phyloP scores from a whole-genome alignment of 495 filamentous ascomycete species.

The Lophium mytilinum region DNA sequence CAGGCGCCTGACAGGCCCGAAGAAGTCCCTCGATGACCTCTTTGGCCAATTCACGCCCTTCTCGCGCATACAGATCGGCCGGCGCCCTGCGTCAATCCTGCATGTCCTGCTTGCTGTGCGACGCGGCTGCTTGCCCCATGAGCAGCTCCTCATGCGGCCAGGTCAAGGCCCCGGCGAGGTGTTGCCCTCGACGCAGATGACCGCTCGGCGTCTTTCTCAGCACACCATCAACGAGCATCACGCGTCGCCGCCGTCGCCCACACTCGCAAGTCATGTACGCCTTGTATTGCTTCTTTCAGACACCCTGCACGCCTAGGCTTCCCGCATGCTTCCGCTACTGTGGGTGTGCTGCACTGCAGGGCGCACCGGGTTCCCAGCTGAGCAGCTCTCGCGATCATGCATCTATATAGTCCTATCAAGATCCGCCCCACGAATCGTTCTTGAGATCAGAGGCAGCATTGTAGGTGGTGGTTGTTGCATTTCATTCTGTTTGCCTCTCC shows the following conservation, averaged over 20 bases:
- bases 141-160: conserved; percentile 13
- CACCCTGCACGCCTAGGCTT: conserved; percentile 23
- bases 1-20: background rate
- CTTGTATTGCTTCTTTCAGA: conserved; percentile 12
- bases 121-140: too few relatives aligned
- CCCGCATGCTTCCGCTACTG: conserved; percentile 23
- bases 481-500: background rate
- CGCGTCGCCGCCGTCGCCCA: conserved; percentile 18
- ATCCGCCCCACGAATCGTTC: conserved; percentile 3
- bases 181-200: conserved; percentile 10
- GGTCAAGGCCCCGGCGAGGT: conserved; percentile 9
- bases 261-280: conserved; percentile 16
- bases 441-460: conserved; percentile 4
- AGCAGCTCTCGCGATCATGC: conserved; percentile 2
- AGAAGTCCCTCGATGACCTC: background rate
- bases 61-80: background rate
- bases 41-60: background rate
- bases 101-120: background rate
- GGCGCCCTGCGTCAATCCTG: background rate
- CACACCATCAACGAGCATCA: conserved; percentile 23
- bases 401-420: conserved; percentile 15
- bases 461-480: background rate
- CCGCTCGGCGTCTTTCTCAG: conserved; percentile 13
- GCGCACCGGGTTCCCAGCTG: conserved; percentile 1
- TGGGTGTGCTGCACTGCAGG: conserved; percentile 15